Percentiles rank a stretch among this genome's conserved stretches.
phyloP scores from a whole-genome alignment of 1,284 basidiomycete genomes.

The Sanghuangporus sanghuang region DNA sequence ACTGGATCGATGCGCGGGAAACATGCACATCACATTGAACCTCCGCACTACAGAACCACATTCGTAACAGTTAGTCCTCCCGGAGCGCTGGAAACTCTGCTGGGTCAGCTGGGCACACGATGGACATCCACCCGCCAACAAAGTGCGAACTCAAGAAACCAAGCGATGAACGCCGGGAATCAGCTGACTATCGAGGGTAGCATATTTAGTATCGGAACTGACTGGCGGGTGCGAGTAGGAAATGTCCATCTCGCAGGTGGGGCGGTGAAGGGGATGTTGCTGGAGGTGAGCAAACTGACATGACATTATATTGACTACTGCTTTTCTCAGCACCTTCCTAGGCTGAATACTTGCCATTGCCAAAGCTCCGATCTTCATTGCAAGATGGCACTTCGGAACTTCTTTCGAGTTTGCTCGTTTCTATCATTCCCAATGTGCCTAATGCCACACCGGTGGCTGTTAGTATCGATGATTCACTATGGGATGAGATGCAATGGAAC shows the following conservation, averaged over 20 bases:
- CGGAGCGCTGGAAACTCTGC: conserved; percentile 63
- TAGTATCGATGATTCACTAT: conserved; percentile 65
- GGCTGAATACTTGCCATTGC: conserved; percentile 75
- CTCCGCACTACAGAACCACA: conserved; percentile 66
- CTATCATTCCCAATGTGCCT: conserved; percentile 62
- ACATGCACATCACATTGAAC: conserved; percentile 31
- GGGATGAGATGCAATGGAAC: conserved; percentile 74
- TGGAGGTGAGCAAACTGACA: conserved; percentile 49
- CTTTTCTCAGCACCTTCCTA: conserved; percentile 25
- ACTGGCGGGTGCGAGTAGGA: conserved; percentile 76
- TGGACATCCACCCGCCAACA: conserved; percentile 68
- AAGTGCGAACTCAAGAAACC: conserved; percentile 34
- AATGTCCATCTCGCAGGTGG: conserved; percentile 71
- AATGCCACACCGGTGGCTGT: conserved; percentile 70
- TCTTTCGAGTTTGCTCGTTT: conserved; percentile 64
- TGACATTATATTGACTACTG: neutral
- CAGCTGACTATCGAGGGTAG: conserved; percentile 66
- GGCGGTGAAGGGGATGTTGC: conserved; percentile 68
- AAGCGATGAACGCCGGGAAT: conserved; percentile 45
- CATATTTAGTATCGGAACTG: conserved; percentile 65
- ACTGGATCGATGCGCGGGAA: neutral
- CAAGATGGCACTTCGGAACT: conserved; percentile 64
- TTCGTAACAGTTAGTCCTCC: conserved; percentile 69
- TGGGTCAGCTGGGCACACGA: conserved; percentile 63
- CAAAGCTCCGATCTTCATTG: conserved; percentile 52